Conservation (phyloP, 2,329 filamentous ascomycete species). For the Alternaria triticimaculans region DNA sequence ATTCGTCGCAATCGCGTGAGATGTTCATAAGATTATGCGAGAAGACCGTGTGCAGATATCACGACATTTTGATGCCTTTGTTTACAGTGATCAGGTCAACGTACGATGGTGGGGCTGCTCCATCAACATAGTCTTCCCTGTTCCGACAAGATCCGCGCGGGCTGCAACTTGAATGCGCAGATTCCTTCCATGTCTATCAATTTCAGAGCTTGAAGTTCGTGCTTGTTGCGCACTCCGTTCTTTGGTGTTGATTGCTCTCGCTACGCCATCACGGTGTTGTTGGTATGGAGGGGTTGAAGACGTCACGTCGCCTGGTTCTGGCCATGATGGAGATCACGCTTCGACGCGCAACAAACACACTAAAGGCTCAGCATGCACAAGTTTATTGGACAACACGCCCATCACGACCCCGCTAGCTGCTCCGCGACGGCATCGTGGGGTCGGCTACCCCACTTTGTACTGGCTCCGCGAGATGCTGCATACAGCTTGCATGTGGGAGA, state of each 20-base stretch:
- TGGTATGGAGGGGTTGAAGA: constrained; percentile 14
- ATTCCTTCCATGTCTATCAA: background rate
- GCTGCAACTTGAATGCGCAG: background rate
- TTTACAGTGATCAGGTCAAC: background rate
- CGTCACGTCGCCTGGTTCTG: constrained; percentile 18
- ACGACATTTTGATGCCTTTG: background rate
- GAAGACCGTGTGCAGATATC: background rate
- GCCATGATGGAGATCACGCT: constrained; percentile 18
- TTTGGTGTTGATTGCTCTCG: background rate
- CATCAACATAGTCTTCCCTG: background rate
- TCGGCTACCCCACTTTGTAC: constrained; percentile 36
- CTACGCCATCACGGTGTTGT: background rate
- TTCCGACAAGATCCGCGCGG: constrained; percentile 4
- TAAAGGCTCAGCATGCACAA: constrained; percentile 22
- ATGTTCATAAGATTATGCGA: background rate
- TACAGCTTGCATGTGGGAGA: constrained; percentile 25
- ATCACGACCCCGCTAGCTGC: constrained; percentile 17
- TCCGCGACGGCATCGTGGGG: constrained; percentile 13
- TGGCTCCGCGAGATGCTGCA: constrained; percentile 23
- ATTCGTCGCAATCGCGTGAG: background rate
- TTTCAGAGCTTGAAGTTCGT: background rate
- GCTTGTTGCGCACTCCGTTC: background rate
- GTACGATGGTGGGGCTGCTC: background rate
- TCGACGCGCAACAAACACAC: constrained; percentile 12
- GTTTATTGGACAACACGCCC: constrained; percentile 19